Conservation (phyloP, 176 grass and related monocot species). For the Oryza longistaminata region DNA sequence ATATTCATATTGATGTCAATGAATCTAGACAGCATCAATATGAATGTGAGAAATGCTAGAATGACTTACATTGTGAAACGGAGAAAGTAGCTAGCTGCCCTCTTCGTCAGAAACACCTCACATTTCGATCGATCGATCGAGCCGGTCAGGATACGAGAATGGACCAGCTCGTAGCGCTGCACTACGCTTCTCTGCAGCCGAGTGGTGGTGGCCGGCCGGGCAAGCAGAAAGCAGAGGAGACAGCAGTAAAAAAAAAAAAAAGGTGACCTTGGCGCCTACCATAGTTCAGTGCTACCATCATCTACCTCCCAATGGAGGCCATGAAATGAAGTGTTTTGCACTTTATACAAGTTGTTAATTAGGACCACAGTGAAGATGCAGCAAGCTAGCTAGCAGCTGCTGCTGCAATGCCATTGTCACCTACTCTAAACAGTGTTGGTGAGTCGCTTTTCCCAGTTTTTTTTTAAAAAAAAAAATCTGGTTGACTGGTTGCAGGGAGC, state of each 20-base stretch:
- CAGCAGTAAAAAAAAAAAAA: background rate
- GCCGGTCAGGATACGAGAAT: background rate
- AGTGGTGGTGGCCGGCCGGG: background rate
- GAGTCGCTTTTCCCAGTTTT: constrained; percentile 7
- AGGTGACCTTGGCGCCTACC: constrained; percentile 11
- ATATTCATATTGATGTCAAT: no score
- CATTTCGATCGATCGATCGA: background rate
- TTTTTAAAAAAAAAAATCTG: background rate
- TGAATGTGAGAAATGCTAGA: no score
- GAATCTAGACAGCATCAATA: no score
- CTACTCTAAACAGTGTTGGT: constrained; percentile 3
- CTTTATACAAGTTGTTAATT: background rate
- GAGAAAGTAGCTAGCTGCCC: background rate
- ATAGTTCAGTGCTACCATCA: background rate
- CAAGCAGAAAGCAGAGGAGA: constrained; percentile 9
- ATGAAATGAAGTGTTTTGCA: background rate
- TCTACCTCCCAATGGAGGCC: background rate
- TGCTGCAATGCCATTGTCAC: background rate
- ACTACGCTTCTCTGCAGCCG: background rate
- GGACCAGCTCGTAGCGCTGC: background rate
- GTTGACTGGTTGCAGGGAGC: constrained; percentile 12
- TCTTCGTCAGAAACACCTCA: background rate
- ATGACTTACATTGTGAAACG: no score
- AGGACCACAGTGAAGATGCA: background rate
- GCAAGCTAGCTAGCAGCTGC: background rate